Evolutionary conservation across 768 basidiomycete genomes (phyloP), one percentile per base, ranked within the genome.

Genomic region (Rhizopogon rudus): DNA sequence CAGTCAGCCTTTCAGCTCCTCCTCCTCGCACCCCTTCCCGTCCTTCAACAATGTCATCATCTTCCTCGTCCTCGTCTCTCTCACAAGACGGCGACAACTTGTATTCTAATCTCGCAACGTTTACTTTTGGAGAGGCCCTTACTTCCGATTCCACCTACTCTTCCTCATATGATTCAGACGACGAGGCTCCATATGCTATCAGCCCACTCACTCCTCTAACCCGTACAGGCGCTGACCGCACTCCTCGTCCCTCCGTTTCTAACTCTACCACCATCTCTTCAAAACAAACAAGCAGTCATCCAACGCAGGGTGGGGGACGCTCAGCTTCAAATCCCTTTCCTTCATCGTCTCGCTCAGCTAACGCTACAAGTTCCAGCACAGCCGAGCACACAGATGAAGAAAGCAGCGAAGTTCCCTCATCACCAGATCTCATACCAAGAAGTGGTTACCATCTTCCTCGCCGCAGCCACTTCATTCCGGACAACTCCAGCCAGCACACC

Each of bases 401-500:
- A 60, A 67, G 61, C 60, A 66, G 68, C 52, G 70, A 74, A 59
- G 74, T 76, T 57, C 73, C 55, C 70, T 67, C 63, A 61, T 67
- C 63, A 61, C 57, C 54, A 58, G 65, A 62, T 54, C 62, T 58
- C 56, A 57, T 60, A 63, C 48, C 55, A 46, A 52, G 57, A 37
- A 45, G 52, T 43, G 31, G 13, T 12, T 40, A 40, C 29, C 25
- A 25, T 25, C 4, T 25, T 3, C 16, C 33, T 51, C 69, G 40
- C 49, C 66, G 54, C 69, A 60, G 49, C 57, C 61, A 54, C 33
- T 55, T 71, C 62, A 54, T 67, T 51, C 49, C 71, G 6, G 80
- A 82, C 64, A 70, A 74, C 7, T 73, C 74, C 29, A 82, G 80
- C 13, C 74, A 71, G 55, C 72, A 78, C 60, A 81, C 80, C 1